phyloP scores from a whole-genome alignment of 306 rosid species.

The Vicia villosa region DNA sequence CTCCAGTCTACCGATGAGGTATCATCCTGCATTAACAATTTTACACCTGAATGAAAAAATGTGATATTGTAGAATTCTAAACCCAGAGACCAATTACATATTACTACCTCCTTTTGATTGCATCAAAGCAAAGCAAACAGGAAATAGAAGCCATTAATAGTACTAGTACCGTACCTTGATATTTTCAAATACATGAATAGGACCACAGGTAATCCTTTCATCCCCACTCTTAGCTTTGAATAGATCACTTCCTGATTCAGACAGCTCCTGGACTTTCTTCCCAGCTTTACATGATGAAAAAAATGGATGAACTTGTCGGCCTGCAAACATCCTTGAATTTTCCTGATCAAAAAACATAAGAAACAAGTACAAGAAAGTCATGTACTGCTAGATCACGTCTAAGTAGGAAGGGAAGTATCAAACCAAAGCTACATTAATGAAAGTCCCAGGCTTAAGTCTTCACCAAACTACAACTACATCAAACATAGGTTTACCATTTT shows the following conservation, averaged over 20 bases:
- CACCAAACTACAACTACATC: neutral
- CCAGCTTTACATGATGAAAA: constrained; percentile 57
- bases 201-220: constrained; percentile 43
- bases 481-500: neutral
- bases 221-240: constrained; percentile 37
- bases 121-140: constrained; percentile 19
- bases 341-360: constrained; percentile 57
- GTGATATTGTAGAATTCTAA: constrained; percentile 27
- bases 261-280: constrained; percentile 54
- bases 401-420: neutral
- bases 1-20: constrained; percentile 55
- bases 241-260: constrained; percentile 39
- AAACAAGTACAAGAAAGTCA: constrained; percentile 20
- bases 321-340: constrained; percentile 73
- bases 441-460: constrained; percentile 19
- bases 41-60: constrained; percentile 28
- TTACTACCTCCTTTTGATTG: neutral
- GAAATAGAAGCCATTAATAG: constrained; percentile 3
- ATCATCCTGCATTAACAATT: constrained; percentile 58
- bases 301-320: constrained; percentile 75
- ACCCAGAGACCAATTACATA: constrained; percentile 6
- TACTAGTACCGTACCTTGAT: constrained; percentile 54
- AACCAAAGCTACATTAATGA: neutral
- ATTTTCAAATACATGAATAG: constrained; percentile 80
- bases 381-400: neutral